Percentiles rank a stretch among this genome's conserved stretches.
Conservation (phyloP, 73 alveolate genomes). For the Halteria grandinella region DNA sequence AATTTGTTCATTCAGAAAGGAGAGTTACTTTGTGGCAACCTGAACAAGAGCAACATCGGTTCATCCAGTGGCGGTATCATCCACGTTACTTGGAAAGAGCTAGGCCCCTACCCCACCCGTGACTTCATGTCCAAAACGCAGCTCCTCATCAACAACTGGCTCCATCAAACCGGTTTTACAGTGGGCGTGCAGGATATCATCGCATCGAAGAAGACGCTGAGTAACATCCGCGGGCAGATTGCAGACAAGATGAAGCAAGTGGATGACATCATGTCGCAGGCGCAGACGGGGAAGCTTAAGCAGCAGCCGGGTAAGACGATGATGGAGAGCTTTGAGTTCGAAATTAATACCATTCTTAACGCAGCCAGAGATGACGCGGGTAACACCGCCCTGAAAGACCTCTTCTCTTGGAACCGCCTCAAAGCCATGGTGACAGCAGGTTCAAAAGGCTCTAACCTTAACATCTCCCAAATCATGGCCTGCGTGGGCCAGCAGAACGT, state of each 20-base stretch:
- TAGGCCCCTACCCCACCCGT: slow-evolving; percentile 84
- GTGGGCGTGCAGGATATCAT: slow-evolving; percentile 95
- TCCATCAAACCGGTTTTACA: slow-evolving; percentile 87
- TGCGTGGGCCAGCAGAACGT: slow-evolving; percentile 99
- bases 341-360: slow-evolving; percentile 89
- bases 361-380: slow-evolving; percentile 98
- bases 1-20: slow-evolving; percentile 91
- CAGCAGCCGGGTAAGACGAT: slow-evolving; percentile 97
- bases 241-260: slow-evolving; percentile 53
- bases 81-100: slow-evolving; percentile 91
- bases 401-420: slow-evolving; percentile 89
- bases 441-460: slow-evolving; percentile 93
- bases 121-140: slow-evolving; percentile 91
- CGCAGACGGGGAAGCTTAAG: slow-evolving; percentile 92
- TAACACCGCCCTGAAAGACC: slow-evolving; percentile 79
- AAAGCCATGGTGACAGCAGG: slow-evolving; percentile 99
- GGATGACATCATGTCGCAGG: slow-evolving; percentile 62
- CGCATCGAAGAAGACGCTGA: slow-evolving; percentile 79
- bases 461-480: slow-evolving; percentile 98
- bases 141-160: slow-evolving; percentile 94
- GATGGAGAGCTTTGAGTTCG: slow-evolving; percentile 97
- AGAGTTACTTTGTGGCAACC: slow-evolving; percentile 93
- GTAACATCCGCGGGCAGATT: slow-evolving; percentile 73
- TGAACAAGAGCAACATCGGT: slow-evolving; percentile 94
- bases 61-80: slow-evolving; percentile 90